Evolutionary conservation across 768 basidiomycete genomes (phyloP), one percentile per base, ranked within the genome.

Genomic region (Leccinum imitatum): DNA sequence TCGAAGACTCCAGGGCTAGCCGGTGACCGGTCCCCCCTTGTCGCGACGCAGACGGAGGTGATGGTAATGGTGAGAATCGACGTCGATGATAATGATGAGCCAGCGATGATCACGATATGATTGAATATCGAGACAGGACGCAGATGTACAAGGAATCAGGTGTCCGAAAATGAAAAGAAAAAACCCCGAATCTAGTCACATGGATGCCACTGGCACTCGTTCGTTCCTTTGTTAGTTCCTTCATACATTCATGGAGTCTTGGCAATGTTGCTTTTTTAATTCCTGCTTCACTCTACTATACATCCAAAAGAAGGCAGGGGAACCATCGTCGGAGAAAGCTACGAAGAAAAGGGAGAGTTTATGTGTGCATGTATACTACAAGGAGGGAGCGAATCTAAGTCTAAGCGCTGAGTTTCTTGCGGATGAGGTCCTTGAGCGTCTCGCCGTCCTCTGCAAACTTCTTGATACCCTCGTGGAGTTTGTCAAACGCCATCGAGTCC

Each of bases 401-500:
- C 53, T 58, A 73, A 30, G 66, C 72, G 14, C 53, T 2, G 50
- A 92, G 71, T 75, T 89, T 91, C 77, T 86, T 64, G 76, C 82
- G 86, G 74, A 99, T 81, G 65, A 92, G 73, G 13, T 77, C 75
- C 84, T 96, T 97, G 78, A 99, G 87, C 3, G 91, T 86, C 72
- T 87, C 84, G 59, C 93, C 94, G 70, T 98, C 97, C 80, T 91
- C 94, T 54, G 94, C 95, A 73, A 99, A 99, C 78, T 96, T 97
- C 81, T 87, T 88, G 82, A 99, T 97, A 69, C 97, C 97, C 79
- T 98, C 93, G 76, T 97, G 93, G 57, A 98, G 82, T 82, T 98
- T 98, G 76, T 98, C 96, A 73, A 94, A 96, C n/a, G 96, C 95
- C 95, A 98, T 97, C 72, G 83, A 78, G 77, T 98, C 95, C 71